phyloP scores from a whole-genome alignment of 768 basidiomycete genomes.

The Termitomyces sp. region DNA sequence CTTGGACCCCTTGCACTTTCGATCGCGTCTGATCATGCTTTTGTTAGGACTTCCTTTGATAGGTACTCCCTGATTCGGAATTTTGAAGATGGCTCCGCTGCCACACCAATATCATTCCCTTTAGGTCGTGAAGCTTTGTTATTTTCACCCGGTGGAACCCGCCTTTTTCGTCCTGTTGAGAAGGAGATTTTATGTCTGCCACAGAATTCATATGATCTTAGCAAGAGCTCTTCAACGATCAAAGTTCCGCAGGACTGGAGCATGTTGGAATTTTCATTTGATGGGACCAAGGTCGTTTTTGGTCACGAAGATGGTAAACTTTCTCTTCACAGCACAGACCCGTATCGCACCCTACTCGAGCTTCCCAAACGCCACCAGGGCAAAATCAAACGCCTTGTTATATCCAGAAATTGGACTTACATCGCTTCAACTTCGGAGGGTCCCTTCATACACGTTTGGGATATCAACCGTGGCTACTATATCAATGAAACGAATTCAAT shows the following conservation, averaged over 20 bases:
- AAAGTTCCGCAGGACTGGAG: background rate
- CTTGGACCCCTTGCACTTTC: background rate
- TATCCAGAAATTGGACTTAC: background rate
- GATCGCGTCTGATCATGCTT: background rate
- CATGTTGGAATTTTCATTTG: background rate
- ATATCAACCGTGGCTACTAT: background rate
- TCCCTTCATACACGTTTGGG: background rate
- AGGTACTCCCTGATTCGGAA: background rate
- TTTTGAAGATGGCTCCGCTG: background rate
- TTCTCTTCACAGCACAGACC: background rate
- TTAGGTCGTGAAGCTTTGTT: background rate
- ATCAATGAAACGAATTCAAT: background rate
- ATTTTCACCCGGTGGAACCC: background rate
- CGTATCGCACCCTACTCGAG: too few species aligned
- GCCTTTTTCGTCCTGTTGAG: background rate
- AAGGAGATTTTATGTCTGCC: background rate
- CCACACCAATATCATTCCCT: background rate
- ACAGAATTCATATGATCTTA: background rate
- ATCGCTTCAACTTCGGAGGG: background rate
- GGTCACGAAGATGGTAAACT: background rate
- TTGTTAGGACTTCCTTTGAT: background rate
- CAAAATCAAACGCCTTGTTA: background rate
- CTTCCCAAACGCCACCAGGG: background rate
- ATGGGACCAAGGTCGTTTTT: background rate
- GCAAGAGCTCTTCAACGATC: background rate